Evolutionary conservation across 106 monocot species (phyloP).

Genomic region (Allium sativum): DNA sequence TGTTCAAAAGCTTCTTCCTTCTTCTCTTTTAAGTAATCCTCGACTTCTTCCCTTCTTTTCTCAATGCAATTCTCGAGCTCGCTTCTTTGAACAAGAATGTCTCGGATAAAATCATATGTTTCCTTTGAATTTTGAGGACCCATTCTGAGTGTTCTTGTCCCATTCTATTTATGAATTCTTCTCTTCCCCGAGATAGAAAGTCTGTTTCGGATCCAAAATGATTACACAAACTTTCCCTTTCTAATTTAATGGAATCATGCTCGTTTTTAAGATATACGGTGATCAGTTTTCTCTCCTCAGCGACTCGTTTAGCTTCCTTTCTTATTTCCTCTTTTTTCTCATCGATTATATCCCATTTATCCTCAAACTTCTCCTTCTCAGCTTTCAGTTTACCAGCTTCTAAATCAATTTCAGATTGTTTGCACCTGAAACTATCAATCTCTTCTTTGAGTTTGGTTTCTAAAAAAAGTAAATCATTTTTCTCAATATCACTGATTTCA

Average conservation of each 20-base stretch:
- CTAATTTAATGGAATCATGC: constrained; percentile 54
- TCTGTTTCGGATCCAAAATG: constrained; percentile 52
- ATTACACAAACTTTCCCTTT: constrained; percentile 57
- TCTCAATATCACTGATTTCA: constrained; percentile 38
- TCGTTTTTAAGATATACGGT: constrained; percentile 57
- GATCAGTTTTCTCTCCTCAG: constrained; percentile 47
- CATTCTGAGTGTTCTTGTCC: constrained; percentile 65
- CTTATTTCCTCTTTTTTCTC: constrained; percentile 61
- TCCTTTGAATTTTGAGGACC: constrained; percentile 65
- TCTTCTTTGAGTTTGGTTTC: constrained; percentile 81
- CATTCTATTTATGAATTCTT: constrained; percentile 53
- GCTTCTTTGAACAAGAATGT: constrained; percentile 49
- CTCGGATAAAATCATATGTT: constrained; percentile 59
- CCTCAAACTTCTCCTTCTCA: constrained; percentile 92
- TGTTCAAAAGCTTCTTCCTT: constrained; percentile 60
- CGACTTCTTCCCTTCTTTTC: constrained; percentile 51
- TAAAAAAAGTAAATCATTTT: constrained; percentile 46
- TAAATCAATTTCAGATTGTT: constrained; percentile 40
- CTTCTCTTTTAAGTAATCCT: constrained; percentile 49
- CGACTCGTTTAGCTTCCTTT: constrained; percentile 47
- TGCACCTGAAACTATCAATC: constrained; percentile 74
- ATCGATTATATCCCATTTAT: constrained; percentile 81
- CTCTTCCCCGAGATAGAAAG: constrained; percentile 47
- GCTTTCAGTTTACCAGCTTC: too few relatives aligned
- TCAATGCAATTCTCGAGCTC: constrained; percentile 50